phyloP scores from a whole-genome alignment of 164 flowering plant species.

The Aristolochia californica region DNA sequence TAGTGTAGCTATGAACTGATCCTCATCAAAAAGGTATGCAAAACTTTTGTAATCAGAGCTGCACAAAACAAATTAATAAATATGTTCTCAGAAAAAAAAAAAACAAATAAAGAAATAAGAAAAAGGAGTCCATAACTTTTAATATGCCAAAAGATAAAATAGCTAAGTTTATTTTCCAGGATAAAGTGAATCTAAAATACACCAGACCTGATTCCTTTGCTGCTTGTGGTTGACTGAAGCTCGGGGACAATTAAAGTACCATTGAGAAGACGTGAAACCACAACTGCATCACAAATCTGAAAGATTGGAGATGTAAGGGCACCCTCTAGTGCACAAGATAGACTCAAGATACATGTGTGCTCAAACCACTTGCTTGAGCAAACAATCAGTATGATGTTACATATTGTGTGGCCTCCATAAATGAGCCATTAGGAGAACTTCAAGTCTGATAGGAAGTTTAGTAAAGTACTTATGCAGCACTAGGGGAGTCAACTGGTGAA shows the following conservation, averaged over 20 bases:
- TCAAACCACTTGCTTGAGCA: too few relatives aligned
- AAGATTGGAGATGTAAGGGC: constrained; percentile 9
- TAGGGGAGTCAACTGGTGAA: too few relatives aligned
- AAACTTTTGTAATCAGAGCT: constrained; percentile 91
- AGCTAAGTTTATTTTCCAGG: background rate
- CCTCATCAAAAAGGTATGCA: constrained; percentile 89
- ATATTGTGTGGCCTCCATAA: too few relatives aligned
- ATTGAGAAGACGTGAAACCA: constrained; percentile 77
- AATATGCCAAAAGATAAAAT: too few relatives aligned
- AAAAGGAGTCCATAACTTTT: too few relatives aligned
- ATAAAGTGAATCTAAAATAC: too few relatives aligned
- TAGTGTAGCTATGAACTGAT: constrained; percentile 75
- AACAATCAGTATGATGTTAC: too few relatives aligned
- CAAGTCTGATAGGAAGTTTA: too few relatives aligned
- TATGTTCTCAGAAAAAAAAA: too few relatives aligned
- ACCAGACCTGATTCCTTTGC: constrained; percentile 85
- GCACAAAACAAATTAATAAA: constrained; percentile 13
- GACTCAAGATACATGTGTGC: background rate
- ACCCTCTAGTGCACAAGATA: background rate
- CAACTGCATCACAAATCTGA: constrained; percentile 88
- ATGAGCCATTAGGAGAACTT: too few relatives aligned
- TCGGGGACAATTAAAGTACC: constrained; percentile 91
- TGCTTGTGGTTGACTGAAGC: constrained; percentile 86
- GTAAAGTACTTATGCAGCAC: too few relatives aligned
- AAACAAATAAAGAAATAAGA: too few relatives aligned